phyloP scores from a whole-genome alignment of 768 basidiomycete species.

The Auriscalpium vulgare region DNA sequence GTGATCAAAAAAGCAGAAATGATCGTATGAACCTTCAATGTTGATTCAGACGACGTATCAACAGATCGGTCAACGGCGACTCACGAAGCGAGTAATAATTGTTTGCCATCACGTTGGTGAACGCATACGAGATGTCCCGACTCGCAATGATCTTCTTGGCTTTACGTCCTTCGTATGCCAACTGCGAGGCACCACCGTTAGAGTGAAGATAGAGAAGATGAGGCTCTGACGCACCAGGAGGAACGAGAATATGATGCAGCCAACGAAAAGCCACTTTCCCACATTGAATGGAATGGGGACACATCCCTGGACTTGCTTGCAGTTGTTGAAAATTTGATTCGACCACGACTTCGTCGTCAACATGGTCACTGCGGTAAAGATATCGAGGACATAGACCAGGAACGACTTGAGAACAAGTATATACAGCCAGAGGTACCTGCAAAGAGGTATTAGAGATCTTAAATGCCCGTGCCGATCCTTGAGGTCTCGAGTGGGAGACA shows the following conservation, averaged over 20 bases:
- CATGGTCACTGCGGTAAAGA: conserved; percentile 96
- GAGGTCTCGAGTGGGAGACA: background rate
- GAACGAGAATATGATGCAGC: conserved; percentile 98
- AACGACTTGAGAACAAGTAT: conserved; percentile 91
- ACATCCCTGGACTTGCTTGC: conserved; percentile 52
- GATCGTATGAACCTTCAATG: conserved; percentile 78
- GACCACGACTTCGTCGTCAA: conserved; percentile 87
- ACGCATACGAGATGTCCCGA: conserved; percentile 95
- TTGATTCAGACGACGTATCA: background rate
- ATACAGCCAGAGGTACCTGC: conserved; percentile 89
- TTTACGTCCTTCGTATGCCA: conserved; percentile 90
- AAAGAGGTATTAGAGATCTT: background rate
- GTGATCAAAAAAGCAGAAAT: conserved; percentile 97
- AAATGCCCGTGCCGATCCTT: too few relatives aligned
- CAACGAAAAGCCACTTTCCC: conserved; percentile 95
- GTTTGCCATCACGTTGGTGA: conserved; percentile 96
- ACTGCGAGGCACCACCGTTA: conserved; percentile 30
- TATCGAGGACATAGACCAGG: conserved; percentile 94
- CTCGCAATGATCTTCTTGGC: conserved; percentile 90
- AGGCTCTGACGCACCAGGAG: conserved; percentile 55
- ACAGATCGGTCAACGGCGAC: conserved; percentile 21
- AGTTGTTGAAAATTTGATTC: conserved; percentile 81
- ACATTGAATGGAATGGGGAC: conserved; percentile 81
- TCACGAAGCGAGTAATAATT: conserved; percentile 91
- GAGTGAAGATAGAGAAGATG: background rate